Evolutionary conservation across 2,329 filamentous ascomycete genomes (phyloP), one percentile per base, ranked within the genome.

Genomic region (Penicillium sp.): DNA sequence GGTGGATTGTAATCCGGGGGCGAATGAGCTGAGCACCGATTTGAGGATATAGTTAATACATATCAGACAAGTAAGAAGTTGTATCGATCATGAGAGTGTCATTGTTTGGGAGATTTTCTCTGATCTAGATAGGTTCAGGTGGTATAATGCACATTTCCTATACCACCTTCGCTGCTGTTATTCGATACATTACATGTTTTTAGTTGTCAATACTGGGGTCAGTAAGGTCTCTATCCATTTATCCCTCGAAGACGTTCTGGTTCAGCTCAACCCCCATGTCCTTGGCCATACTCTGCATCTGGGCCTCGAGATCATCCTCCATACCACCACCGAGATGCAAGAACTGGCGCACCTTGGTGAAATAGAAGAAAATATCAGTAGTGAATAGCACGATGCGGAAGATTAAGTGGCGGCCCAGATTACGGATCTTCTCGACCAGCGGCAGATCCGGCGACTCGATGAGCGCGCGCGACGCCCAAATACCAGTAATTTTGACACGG

Each of bases 241-340:
- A 96, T 4, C 93, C 92, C 53, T 95, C 90, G 75, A 97, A 97
- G 2, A 96, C 82, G 38, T 86, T 85, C 70, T 95, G 90, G 69
- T 96, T 89, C 61, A 97, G 75, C 73, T 97, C 92, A 3, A 97
- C 84, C 0, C 94, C 94, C 76, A 94, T 91, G 63, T 95, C 92
- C 70, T 89, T 90, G 1, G 92, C 93, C 80, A 97, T 89, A 53
- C 81, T 83, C 73, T 84, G 87, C 91, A 97, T 95, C 63, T 88
- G 83, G 67, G 83, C 82, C 78, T 97, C 94, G 58, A 97, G 86
- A 70, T 93, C 91, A 68, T 97, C 93, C 70, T 97, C 94, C 89
- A 97, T 94, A 0, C 92, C 92, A 9, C 85, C 81, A 0, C 92
- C 91, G 2, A 86, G 73, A 0, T 90, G 89, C 11, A 97, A 68